A percentile compares a stretch with the other conserved stretches of the same genome.
These are phyloP conservation scores for Amanita fuliginea DNA, from an alignment of 768 basidiomycete species.

Conservation along the genomic window DNA sequence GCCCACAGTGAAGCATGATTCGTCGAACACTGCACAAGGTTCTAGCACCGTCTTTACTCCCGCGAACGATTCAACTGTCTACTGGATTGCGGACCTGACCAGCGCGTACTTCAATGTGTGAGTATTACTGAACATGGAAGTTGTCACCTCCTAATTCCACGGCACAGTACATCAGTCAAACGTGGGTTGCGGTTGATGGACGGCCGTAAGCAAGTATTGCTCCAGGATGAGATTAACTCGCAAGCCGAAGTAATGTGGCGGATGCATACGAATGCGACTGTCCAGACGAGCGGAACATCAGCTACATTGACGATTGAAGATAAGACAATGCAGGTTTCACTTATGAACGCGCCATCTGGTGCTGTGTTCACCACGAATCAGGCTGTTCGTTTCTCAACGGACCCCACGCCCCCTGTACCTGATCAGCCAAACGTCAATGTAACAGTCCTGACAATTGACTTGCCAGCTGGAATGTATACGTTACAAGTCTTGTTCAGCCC, in stretches of 20 bases:
- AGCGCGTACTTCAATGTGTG: conserved; percentile 69
- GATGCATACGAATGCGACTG: conserved; percentile 92
- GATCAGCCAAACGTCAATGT: conserved; percentile 76
- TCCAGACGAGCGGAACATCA: conserved; percentile 42
- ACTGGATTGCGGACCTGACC: conserved; percentile 67
- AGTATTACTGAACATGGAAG: conserved; percentile 17
- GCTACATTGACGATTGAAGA: conserved; percentile 70
- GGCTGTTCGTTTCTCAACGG: conserved; percentile 46
- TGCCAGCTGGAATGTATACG: conserved; percentile 61
- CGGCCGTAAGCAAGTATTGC: conserved; percentile 72
- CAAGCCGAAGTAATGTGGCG: conserved; percentile 67
- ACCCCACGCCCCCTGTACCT: conserved; percentile 46
- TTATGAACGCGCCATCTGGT: conserved; percentile 59
- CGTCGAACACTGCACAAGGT: conserved; percentile 57
- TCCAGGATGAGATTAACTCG: conserved; percentile 84
- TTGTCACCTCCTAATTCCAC: conserved; percentile 10
- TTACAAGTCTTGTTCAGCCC: conserved; percentile 88
- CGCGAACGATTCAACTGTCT: conserved; percentile 64
- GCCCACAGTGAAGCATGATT: conserved; percentile 44
- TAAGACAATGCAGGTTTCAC: conserved; percentile 51
- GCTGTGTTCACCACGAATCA: conserved; percentile 47
- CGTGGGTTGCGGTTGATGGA: conserved; percentile 85
- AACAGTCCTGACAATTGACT: conserved; percentile 64
- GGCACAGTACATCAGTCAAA: conserved; percentile 49
- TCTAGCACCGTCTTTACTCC: conserved; percentile 71